Base-by-base conservation (phyloP, 2,329 filamentous ascomycete genomes). In the Allantophomopsis cytisporea region DNA sequence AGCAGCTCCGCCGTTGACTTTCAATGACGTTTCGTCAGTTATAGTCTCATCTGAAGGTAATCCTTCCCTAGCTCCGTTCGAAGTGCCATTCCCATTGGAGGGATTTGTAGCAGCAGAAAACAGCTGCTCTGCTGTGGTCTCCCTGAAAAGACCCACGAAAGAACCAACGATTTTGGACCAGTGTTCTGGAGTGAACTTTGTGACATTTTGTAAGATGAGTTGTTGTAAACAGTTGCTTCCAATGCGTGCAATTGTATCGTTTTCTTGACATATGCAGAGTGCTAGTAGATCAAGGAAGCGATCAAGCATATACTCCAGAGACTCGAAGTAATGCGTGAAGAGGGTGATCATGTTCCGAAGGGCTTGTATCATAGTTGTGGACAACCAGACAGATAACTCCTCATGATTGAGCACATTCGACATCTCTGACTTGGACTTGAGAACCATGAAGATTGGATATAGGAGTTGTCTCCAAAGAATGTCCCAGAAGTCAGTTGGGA, bases 351-450 rank as follows among this genome's bases (percentile, higher is more conserved):
- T 94, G 61, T 96, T 95, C 43, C 91, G 80, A 40, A 99, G 66
- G 2, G 91, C 91, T 59, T 99, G 91, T 32, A 99, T 98, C 85
- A 99, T 95, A 7, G 91, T 99, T 0, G 91, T 98, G 1, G 91
- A 96, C 17, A 99, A 70, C 91, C 91, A 99, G 2, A 99, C 91
- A 0, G 91, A 96, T 15, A 96, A 70, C 55, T 98, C 91, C 60
- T 98, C 93, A 52, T 95, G 88, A 53, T 89, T 96, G 30, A 89
- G 73, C 12, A 89, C 88, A 54, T 95, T 95, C 18, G 81, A 81
- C 82, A 96, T 93, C 58, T 98, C 91, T 0, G 89, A 93, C 47
- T 91, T 86, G 14, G 91, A 95, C 49, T 94, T 87, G 34, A 99
- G 64, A 2, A 98, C 93, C 72, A 96, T 88, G 63, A 99, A 99